Conservation (phyloP, 2,329 filamentous ascomycete species). For the Fusarium sp. region DNA sequence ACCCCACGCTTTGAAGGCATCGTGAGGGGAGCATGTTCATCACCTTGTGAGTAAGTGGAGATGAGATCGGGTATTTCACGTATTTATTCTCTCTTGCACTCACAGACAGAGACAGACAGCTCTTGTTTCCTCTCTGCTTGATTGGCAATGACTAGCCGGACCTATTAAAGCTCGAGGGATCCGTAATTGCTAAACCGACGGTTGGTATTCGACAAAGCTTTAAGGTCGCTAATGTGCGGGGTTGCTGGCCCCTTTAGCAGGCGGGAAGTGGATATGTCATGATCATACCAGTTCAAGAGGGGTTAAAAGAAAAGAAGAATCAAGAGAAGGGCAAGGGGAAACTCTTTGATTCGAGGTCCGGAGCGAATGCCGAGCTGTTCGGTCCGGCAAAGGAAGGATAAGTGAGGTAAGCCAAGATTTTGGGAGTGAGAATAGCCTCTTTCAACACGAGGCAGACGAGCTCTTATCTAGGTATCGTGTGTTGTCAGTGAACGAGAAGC, state of each 20-base stretch:
- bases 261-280: conserved; percentile 21
- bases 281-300: conserved; percentile 10
- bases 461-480: background rate
- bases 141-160: background rate
- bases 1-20: background rate
- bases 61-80: background rate
- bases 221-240: conserved; percentile 4
- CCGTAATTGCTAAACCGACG: conserved; percentile 39
- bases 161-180: background rate
- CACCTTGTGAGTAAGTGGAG: background rate
- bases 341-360: background rate
- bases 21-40: background rate
- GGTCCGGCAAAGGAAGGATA: conserved; percentile 8
- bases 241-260: background rate
- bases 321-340: background rate
- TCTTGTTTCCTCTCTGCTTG: background rate
- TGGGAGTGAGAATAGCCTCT: background rate
- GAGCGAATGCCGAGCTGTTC: conserved; percentile 6
- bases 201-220: conserved; percentile 37
- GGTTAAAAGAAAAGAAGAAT: background rate
- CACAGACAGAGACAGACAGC: background rate
- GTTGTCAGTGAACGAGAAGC: background rate
- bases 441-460: background rate
- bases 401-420: background rate
- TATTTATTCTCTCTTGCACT: background rate